These are phyloP conservation scores for Lolium multiflorum DNA, from an alignment of 176 grass and related monocot species.

Conservation along the genomic window DNA sequence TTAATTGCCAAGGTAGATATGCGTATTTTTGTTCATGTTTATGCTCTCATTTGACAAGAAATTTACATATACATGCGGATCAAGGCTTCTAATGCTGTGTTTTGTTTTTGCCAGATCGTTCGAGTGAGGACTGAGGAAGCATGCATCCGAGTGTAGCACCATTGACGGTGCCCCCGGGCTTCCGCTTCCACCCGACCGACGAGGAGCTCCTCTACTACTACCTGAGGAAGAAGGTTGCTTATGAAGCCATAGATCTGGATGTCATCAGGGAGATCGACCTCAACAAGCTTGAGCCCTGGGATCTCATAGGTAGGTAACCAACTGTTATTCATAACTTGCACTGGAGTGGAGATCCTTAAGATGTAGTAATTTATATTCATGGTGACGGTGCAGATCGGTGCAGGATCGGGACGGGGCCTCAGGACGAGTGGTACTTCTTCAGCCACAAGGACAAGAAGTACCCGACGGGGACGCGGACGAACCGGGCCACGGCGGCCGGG, in stretches of 20 bases:
- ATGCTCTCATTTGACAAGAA: neutral
- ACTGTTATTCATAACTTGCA: neutral
- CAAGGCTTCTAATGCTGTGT: constrained; percentile 7
- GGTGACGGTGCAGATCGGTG: constrained; percentile 61
- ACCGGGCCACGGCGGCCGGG: constrained; percentile 81
- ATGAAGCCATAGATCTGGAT: constrained; percentile 79
- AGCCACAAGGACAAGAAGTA: constrained; percentile 99
- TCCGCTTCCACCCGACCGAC: constrained; percentile 87
- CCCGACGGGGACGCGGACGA: constrained; percentile 93
- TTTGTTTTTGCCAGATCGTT: constrained; percentile 12
- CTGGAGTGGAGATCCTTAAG: neutral
- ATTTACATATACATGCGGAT: constrained; percentile 31
- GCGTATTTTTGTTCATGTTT: neutral
- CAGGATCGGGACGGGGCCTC: constrained; percentile 78
- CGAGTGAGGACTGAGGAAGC: constrained; percentile 37
- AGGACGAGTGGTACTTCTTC: constrained; percentile 99
- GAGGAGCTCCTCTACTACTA: constrained; percentile 92
- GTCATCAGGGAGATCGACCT: constrained; percentile 86
- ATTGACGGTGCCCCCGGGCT: constrained; percentile 72
- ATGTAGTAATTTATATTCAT: neutral
- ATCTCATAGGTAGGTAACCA: constrained; percentile 63
- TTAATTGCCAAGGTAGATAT: constrained; percentile 39
- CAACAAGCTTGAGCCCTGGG: constrained; percentile 93
- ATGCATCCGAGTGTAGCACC: constrained; percentile 63
- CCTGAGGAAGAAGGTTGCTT: constrained; percentile 78